Conservation (phyloP, 2,329 filamentous ascomycete genomes). For the Cylindrodendrum hubeiense region DNA sequence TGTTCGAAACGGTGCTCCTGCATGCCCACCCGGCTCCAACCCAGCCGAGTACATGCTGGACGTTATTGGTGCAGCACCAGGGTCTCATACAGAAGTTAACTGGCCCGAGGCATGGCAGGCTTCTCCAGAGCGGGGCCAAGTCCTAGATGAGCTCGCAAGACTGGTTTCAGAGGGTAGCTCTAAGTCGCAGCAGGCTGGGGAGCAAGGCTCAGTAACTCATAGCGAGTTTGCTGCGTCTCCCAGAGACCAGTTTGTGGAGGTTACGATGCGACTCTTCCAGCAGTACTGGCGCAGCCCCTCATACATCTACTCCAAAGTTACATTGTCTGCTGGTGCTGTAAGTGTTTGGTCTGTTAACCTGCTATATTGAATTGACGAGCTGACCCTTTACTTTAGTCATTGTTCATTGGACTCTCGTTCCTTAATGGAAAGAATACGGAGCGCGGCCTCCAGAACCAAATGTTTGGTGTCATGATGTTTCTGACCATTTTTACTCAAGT, state of each 20-base stretch:
- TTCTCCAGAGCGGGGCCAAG: conserved; percentile 46
- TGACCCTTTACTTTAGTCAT: conserved; percentile 29
- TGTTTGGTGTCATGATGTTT: conserved; percentile 79
- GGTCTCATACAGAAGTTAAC: conserved; percentile 59
- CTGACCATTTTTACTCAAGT: conserved; percentile 75
- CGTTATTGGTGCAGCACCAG: conserved; percentile 58
- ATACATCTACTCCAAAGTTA: conserved; percentile 71
- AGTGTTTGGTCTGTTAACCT: conserved; percentile 41
- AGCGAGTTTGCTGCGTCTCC: conserved; percentile 49
- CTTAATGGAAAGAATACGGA: conserved; percentile 69
- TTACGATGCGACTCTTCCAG: conserved; percentile 51
- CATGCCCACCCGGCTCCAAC: conserved; percentile 68
- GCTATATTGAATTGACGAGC: background rate
- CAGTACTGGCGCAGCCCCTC: conserved; percentile 61
- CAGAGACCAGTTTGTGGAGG: conserved; percentile 48
- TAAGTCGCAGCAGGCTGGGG: background rate
- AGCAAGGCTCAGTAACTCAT: conserved; percentile 22
- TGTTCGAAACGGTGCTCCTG: conserved; percentile 68
- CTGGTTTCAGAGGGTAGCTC: conserved; percentile 18
- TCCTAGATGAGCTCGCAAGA: conserved; percentile 51
- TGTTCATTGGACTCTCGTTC: conserved; percentile 78
- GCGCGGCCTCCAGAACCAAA: conserved; percentile 75
- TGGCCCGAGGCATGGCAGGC: conserved; percentile 52
- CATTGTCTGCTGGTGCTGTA: conserved; percentile 41
- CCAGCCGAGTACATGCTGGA: conserved; percentile 77